Evolutionary conservation across 306 rosid genomes (phyloP).

Genomic region (Quercus cerris): DNA sequence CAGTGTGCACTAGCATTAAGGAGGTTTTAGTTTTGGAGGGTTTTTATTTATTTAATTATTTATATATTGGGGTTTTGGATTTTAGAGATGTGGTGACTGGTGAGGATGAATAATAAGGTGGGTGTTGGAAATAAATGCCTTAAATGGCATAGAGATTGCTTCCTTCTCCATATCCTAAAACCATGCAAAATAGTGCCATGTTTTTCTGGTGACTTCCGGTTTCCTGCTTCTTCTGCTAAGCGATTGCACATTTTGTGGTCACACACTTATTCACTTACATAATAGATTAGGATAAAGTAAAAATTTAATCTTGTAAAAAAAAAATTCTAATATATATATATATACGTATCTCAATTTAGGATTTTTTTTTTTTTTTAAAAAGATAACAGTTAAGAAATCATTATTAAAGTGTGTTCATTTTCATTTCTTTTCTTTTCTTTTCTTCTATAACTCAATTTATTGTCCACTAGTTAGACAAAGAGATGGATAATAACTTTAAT

Average conservation of each 20-base stretch:
- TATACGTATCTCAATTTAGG: no score
- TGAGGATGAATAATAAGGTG: not conserved
- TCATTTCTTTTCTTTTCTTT: no score
- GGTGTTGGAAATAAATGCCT: not conserved
- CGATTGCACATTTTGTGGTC: conserved; percentile 35
- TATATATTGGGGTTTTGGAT: not conserved
- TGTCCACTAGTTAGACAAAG: no score
- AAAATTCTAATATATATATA: no score
- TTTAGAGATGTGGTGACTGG: not conserved
- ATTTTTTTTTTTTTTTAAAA: no score
- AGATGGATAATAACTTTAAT: no score
- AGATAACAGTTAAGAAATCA: no score
- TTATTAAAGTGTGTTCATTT: no score
- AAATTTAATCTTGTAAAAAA: no score
- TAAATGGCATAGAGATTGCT: conserved; percentile 33
- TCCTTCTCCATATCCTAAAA: conserved; percentile 18
- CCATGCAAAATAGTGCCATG: conserved; percentile 31
- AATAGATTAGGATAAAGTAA: no score
- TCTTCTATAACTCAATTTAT: no score
- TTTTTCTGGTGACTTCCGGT: conserved; percentile 25
- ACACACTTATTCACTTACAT: no score
- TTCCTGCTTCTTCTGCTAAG: conserved; percentile 21
- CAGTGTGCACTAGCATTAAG: conserved; percentile 4
- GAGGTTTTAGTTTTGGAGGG: not conserved
- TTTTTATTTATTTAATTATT: not conserved